Evolutionary conservation across 2,329 filamentous ascomycete genomes (phyloP), one percentile per base, ranked within the genome.

Genomic region (Ceratocystis papillata): DNA sequence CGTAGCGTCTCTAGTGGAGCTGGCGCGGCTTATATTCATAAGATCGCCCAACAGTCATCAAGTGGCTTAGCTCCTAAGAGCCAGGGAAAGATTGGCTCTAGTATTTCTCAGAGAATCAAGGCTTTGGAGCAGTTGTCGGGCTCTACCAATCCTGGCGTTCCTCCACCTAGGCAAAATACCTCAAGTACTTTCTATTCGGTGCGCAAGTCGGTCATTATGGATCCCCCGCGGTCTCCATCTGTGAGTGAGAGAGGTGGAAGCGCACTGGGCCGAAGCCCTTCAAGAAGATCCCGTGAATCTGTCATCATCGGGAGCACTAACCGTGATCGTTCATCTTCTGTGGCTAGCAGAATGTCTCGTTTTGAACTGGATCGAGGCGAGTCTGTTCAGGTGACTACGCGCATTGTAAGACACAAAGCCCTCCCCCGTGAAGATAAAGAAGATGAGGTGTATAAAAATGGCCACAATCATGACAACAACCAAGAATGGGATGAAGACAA

Each of bases 51-150:
- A 69, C 82, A 83, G 70, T 75, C 78, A 37, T 74, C 73, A 57
- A 75, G 75, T 15, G 80, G 81, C 63, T 72, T 87, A 62, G 77
- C 81, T 60, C 79, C 83, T 2, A 90, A 89, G 73, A 75, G 73
- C 66, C 95, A 92, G 74, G 81, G 87, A 70, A 94, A 89, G 71
- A 83, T 97, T 28, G 92, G 90, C 6, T 91, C 89, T 7, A 91
- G 90, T 70, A 96, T 99, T 68, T 95, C 93, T 2, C 90, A 93
- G 74, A 87, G 94, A 53, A 97, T 87, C 74, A 95, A 96, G 75
- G 91, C 92, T 5, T 79, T 99, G 64, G 89, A 96, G 73, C 92
- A 90, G 74, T 81, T 94, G 70, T 81, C 86, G 67, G 76, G 80
- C 8, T 69, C 20, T 17, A 62, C 33, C 20, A 46, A 57, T 7